These are phyloP conservation scores for Quercus bicolor DNA, from an alignment of 306 rosid genomes.

Conservation along the genomic window DNA sequence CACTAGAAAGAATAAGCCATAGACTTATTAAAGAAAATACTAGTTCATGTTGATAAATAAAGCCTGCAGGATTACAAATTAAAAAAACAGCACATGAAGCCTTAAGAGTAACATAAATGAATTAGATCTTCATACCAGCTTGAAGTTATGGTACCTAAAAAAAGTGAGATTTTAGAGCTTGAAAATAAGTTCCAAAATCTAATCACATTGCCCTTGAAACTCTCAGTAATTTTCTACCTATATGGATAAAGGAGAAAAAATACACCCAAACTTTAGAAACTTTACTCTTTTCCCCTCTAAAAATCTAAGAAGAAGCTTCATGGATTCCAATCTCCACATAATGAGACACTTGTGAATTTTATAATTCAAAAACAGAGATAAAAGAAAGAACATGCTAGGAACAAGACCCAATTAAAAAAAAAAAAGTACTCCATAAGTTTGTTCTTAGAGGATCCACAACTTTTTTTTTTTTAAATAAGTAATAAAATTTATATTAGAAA, in stretches of 20 bases:
- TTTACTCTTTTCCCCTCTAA: neutral
- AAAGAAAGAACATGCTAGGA: neutral
- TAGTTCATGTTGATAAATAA: neutral
- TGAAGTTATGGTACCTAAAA: neutral
- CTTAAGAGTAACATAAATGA: neutral
- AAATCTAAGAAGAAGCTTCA: neutral
- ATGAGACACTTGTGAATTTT: neutral
- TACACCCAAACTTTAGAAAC: neutral
- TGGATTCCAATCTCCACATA: neutral
- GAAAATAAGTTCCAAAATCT: neutral
- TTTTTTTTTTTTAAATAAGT: too few relatives aligned
- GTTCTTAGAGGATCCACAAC: neutral
- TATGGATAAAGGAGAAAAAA: neutral
- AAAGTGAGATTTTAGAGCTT: neutral
- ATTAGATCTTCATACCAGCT: neutral
- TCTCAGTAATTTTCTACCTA: neutral
- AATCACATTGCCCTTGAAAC: neutral
- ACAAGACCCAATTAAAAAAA: neutral
- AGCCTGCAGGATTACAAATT: neutral
- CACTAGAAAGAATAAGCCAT: neutral
- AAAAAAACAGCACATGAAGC: neutral
- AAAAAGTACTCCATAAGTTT: neutral
- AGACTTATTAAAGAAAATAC: neutral
- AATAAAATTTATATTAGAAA: too few relatives aligned
- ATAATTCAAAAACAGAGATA: neutral